These are phyloP conservation scores for Guadua angustifolia DNA, from an alignment of 176 grass and related monocot species.

Conservation along the genomic window DNA sequence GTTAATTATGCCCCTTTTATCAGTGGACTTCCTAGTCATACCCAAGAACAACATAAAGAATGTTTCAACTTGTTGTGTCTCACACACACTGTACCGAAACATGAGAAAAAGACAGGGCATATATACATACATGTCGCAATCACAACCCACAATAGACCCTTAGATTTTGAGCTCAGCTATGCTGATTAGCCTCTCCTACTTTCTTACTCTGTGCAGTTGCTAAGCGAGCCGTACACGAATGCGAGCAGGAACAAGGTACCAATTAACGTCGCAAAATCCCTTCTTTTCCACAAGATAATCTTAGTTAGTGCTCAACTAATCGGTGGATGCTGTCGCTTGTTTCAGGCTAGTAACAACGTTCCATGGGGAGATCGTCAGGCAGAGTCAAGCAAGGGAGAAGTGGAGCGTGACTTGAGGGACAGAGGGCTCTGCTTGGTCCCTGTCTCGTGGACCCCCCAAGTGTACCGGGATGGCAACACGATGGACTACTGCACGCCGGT, in stretches of 20 bases:
- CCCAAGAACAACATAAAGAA: conserved; percentile 52
- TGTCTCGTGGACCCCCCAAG: conserved; percentile 67
- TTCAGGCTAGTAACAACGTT: conserved; percentile 49
- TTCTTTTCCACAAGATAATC: neutral
- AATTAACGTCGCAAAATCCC: neutral
- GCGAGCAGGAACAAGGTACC: conserved; percentile 67
- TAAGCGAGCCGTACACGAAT: conserved; percentile 90
- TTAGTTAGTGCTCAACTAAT: neutral
- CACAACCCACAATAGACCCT: neutral
- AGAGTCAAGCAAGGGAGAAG: conserved; percentile 45
- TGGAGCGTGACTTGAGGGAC: conserved; percentile 66
- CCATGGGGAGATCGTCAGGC: conserved; percentile 60
- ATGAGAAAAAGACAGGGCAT: conserved; percentile 53
- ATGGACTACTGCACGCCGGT: conserved; percentile 86
- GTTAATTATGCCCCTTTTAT: conserved; percentile 38
- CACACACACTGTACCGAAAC: conserved; percentile 25
- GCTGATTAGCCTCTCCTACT: conserved; percentile 32
- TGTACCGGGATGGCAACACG: conserved; percentile 66
- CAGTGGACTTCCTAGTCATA: conserved; percentile 63
- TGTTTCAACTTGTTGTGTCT: conserved; percentile 50
- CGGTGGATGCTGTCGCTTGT: neutral
- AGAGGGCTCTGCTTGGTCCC: conserved; percentile 90
- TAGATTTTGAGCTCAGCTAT: neutral
- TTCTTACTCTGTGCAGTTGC: conserved; percentile 64
- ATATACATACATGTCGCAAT: conserved; percentile 32